phyloP scores from a whole-genome alignment of 2,329 filamentous ascomycete genomes.

The Xylariaceae sp. region DNA sequence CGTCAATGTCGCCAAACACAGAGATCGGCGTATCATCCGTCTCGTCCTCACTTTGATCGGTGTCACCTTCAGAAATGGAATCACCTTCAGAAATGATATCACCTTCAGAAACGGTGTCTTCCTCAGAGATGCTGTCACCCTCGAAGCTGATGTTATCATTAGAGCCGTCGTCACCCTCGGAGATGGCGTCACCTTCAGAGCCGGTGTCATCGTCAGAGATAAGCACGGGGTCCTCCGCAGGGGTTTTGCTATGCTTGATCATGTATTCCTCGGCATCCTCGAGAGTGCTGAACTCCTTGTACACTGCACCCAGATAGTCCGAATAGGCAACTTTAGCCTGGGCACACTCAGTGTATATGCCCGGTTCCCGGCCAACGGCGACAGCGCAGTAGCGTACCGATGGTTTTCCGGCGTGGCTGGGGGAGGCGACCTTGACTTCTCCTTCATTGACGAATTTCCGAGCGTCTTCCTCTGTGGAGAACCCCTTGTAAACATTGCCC shows the following conservation, averaged over 20 bases:
- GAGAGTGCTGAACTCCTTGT: neutral
- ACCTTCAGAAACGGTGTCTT: too few relatives aligned
- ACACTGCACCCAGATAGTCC: neutral
- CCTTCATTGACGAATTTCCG: conserved; percentile 9
- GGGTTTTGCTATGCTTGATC: neutral
- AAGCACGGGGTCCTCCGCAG: neutral
- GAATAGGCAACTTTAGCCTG: neutral
- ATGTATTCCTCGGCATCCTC: neutral
- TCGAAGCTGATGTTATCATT: too few relatives aligned
- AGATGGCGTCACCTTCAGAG: neutral
- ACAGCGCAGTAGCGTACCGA: neutral
- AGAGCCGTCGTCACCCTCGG: too few relatives aligned
- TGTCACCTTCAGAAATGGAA: too few relatives aligned
- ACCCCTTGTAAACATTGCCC: conserved; percentile 10
- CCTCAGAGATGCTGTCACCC: too few relatives aligned
- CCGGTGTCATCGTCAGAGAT: neutral
- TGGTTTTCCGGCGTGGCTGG: neutral
- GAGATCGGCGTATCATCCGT: neutral
- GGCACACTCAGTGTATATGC: conserved; percentile 1
- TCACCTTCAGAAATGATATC: too few relatives aligned
- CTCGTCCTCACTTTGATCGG: too few relatives aligned
- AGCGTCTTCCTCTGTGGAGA: conserved; percentile 9
- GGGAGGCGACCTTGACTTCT: neutral
- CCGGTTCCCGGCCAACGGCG: neutral
- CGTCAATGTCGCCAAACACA: neutral